phyloP scores from a whole-genome alignment of 1,284 basidiomycete genomes.

The Austroboletus rostrupii region DNA sequence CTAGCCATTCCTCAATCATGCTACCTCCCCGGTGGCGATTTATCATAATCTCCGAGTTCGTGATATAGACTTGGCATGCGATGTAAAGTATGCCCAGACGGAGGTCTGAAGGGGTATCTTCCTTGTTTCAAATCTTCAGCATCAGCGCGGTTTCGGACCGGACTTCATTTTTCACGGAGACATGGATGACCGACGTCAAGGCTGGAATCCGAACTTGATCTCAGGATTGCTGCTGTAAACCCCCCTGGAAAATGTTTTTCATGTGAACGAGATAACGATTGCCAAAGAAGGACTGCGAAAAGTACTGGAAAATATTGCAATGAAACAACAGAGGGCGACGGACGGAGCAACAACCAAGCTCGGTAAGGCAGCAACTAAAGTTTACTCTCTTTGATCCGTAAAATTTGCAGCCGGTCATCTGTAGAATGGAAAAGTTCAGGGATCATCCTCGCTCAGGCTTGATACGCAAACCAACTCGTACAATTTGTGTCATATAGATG shows the following conservation, averaged over 20 bases:
- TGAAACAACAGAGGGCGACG: neutral
- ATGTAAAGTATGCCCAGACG: neutral
- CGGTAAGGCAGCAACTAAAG: constrained; percentile 32
- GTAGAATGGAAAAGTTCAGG: constrained; percentile 34
- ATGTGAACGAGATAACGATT: neutral
- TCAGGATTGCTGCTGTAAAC: neutral
- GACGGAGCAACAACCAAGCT: neutral
- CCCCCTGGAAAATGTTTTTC: neutral
- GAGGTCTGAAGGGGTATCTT: constrained; percentile 4
- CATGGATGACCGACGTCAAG: neutral
- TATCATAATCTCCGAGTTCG: neutral
- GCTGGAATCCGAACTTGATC: neutral
- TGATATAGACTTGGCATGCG: neutral
- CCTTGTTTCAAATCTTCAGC: constrained; percentile 8
- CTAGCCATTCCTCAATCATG: neutral
- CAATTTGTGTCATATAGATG: constrained; percentile 77
- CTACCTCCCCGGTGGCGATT: neutral
- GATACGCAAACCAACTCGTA: constrained; percentile 37
- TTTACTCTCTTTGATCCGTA: constrained; percentile 47
- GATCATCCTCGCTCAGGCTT: neutral
- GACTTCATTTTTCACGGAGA: constrained; percentile 4
- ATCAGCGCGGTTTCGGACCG: neutral
- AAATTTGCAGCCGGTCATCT: constrained; percentile 47
- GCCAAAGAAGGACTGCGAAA: neutral
- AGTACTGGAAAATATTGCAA: constrained; percentile 2